Percentiles rank a stretch among this genome's conserved stretches.
Evolutionary conservation across 495 filamentous ascomycete species (phyloP).

Genomic region (Lasiosphaeria miniovina): DNA sequence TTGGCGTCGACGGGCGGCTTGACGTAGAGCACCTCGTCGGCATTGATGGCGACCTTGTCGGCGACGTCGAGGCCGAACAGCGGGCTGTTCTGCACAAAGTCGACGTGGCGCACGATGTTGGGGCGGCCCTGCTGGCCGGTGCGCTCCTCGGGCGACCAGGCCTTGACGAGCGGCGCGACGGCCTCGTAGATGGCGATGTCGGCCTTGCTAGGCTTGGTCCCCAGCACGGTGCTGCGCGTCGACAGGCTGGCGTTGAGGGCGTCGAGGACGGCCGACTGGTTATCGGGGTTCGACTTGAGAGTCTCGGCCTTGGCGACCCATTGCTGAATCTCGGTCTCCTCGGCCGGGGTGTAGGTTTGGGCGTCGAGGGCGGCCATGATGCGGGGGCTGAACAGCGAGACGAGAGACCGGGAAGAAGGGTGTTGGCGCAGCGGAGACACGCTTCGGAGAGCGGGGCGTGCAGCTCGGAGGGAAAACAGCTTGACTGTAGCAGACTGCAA

Average conservation of each 20-base stretch:
- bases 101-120: slow-evolving; percentile 85
- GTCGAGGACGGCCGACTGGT: slow-evolving; percentile 59
- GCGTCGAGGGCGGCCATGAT: slow-evolving; percentile 63
- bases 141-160: slow-evolving; percentile 81
- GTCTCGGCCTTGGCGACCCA: slow-evolving; percentile 75
- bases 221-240: slow-evolving; percentile 83
- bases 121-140: slow-evolving; percentile 88
- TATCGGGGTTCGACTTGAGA: slow-evolving; percentile 53
- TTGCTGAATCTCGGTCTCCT: slow-evolving; percentile 81
- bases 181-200: slow-evolving; percentile 84
- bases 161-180: slow-evolving; percentile 71
- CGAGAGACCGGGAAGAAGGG: slow-evolving; percentile 14
- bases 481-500: slow-evolving; percentile 31
- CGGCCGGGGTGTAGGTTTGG: slow-evolving; percentile 66
- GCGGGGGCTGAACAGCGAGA: slow-evolving; percentile 21
- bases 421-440: slow-evolving; percentile 28
- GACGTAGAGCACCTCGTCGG: slow-evolving; percentile 75
- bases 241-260: slow-evolving; percentile 83
- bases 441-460: slow-evolving; percentile 47
- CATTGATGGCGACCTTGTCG: slow-evolving; percentile 79
- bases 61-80: slow-evolving; percentile 70
- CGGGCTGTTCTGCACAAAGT: slow-evolving; percentile 89
- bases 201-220: slow-evolving; percentile 84
- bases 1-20: slow-evolving; percentile 78
- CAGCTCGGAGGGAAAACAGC: slow-evolving; percentile 46